Evolutionary conservation across 176 grass and related monocot genomes (phyloP).

Genomic region (Avena eriantha): DNA sequence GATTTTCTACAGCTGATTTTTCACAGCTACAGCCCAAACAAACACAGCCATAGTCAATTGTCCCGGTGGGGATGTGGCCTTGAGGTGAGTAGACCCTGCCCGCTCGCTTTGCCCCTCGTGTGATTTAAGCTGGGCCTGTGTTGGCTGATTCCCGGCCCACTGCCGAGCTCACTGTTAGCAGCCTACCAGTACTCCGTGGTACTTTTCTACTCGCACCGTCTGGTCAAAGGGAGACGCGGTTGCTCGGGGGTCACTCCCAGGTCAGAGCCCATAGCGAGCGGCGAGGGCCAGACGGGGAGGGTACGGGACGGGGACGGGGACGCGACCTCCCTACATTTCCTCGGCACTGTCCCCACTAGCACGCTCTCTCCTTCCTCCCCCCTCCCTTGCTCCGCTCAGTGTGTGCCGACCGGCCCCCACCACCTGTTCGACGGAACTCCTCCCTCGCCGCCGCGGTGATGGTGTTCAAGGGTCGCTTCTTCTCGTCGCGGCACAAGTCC

Average conservation of each 20-base stretch:
- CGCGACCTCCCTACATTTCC: slow-evolving; percentile 27
- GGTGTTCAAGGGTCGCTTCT: slow-evolving; percentile 99
- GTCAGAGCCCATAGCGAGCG: slow-evolving; percentile 5
- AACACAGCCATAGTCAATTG: no score
- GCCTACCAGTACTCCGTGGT: no score
- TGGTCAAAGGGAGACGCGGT: slow-evolving; percentile 30
- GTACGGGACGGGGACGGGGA: neutral
- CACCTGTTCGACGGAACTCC: slow-evolving; percentile 52
- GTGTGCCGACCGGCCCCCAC: neutral
- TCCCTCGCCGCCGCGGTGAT: slow-evolving; percentile 40
- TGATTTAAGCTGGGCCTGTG: no score
- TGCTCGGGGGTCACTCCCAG: slow-evolving; percentile 1
- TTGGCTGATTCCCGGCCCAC: no score
- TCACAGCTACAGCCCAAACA: no score
- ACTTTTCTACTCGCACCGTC: neutral
- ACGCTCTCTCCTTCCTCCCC: slow-evolving; percentile 12
- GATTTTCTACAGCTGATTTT: no score
- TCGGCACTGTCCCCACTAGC: slow-evolving; percentile 32
- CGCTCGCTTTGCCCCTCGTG: no score
- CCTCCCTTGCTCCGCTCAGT: slow-evolving; percentile 18
- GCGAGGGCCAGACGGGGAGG: slow-evolving; percentile 23
- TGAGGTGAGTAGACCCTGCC: no score
- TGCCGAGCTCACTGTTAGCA: no score
- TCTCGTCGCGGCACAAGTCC: slow-evolving; percentile 84
- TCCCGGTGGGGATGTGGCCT: no score